Evolutionary conservation across 2,329 filamentous ascomycete genomes (phyloP).

Genomic region (Pseudogymnoascus sp.): DNA sequence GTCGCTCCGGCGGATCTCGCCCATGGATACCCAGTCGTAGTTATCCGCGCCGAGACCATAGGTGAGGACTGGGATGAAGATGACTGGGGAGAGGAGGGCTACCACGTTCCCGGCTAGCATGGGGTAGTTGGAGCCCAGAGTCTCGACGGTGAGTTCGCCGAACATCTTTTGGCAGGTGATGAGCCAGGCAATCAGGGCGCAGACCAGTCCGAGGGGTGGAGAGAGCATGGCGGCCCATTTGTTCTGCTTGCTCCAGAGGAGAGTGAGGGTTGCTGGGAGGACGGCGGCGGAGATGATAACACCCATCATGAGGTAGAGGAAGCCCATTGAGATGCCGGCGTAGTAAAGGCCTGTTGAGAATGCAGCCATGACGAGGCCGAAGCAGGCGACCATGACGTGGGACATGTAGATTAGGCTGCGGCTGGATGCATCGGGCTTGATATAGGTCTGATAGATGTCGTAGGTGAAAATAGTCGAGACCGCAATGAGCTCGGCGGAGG

Average conservation of each 20-base stretch:
- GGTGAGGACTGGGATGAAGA: conserved; percentile 71
- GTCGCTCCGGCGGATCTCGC: conserved; percentile 66
- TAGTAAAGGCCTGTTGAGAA: conserved; percentile 63
- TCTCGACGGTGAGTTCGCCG: conserved; percentile 58
- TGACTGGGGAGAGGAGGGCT: conserved; percentile 65
- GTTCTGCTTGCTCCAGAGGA: conserved; percentile 75
- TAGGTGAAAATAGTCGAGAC: conserved; percentile 79
- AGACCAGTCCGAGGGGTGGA: conserved; percentile 59
- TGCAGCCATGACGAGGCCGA: conserved; percentile 66
- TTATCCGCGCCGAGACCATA: conserved; percentile 53
- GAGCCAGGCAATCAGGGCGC: conserved; percentile 67
- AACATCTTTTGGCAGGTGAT: conserved; percentile 65
- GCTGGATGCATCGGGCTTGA: conserved; percentile 69
- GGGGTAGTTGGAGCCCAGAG: conserved; percentile 75
- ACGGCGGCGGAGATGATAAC: conserved; percentile 82
- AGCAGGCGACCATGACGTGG: conserved; percentile 63
- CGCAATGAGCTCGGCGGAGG: conserved; percentile 75
- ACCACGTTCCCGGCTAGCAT: conserved; percentile 85
- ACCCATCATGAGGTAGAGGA: conserved; percentile 84
- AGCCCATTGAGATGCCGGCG: conserved; percentile 71
- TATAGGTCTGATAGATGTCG: conserved; percentile 79
- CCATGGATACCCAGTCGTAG: conserved; percentile 84
- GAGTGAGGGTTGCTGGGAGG: conserved; percentile 68
- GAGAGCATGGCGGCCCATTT: conserved; percentile 62
- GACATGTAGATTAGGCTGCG: conserved; percentile 71